Evolutionary conservation across 768 basidiomycete species (phyloP).

Genomic region (Suillus brevipes): DNA sequence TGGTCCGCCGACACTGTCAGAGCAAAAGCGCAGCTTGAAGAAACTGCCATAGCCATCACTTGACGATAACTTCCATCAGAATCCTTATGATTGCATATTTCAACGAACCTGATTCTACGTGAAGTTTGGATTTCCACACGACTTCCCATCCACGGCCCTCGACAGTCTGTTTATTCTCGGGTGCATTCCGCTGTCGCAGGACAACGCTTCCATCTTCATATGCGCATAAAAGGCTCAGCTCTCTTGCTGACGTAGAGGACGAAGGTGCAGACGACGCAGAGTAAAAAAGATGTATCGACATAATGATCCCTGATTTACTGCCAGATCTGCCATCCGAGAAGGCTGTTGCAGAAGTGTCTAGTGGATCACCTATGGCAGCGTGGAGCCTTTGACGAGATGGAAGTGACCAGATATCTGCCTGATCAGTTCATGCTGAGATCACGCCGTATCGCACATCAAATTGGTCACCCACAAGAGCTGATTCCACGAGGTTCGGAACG

Average conservation of each 20-base stretch:
- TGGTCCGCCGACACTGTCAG: conserved; percentile 88
- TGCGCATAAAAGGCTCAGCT: conserved; percentile 65
- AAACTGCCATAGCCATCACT: conserved; percentile 55
- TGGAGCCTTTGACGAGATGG: conserved; percentile 71
- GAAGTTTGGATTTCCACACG: conserved; percentile 65
- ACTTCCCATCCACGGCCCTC: conserved; percentile 75
- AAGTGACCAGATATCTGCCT: conserved; percentile 89
- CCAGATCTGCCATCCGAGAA: conserved; percentile 49
- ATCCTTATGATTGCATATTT: not conserved
- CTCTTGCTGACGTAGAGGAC: conserved; percentile 30
- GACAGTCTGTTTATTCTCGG: conserved; percentile 43
- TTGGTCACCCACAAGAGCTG: conserved; percentile 58
- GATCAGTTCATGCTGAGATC: conserved; percentile 3
- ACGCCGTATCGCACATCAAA: not conserved
- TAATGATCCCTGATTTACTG: conserved; percentile 77
- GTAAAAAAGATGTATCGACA: conserved; percentile 76
- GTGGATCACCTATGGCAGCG: conserved; percentile 76
- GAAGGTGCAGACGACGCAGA: conserved; percentile 32
- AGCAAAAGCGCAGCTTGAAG: conserved; percentile 56
- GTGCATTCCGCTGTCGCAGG: conserved; percentile 51
- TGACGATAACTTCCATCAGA: not conserved
- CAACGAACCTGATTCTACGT: conserved; percentile 69
- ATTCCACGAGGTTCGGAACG: conserved; percentile 87
- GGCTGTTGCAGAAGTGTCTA: conserved; percentile 25
- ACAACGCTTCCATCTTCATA: conserved; percentile 91